Conservation (phyloP, 1,284 basidiomycete species). For the Exobasidium cylindrosporum region DNA sequence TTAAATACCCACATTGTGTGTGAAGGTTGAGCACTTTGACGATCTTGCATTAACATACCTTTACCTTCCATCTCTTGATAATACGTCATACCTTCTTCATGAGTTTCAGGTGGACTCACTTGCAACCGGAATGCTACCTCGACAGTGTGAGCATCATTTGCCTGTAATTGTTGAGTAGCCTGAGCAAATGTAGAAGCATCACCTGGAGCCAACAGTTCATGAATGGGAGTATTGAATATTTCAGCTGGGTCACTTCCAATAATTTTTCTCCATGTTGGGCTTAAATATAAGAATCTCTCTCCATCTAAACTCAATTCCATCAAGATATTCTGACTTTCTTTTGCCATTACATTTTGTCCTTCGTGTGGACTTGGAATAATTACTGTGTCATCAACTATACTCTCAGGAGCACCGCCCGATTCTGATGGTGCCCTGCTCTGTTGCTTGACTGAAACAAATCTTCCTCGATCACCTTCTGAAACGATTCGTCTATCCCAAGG, state of each 20-base stretch:
- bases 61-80: slow-evolving; percentile 93
- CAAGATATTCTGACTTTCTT: slow-evolving; percentile 59
- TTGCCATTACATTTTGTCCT: background rate
- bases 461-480: background rate
- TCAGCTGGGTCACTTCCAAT: slow-evolving; percentile 87
- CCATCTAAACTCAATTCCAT: slow-evolving; percentile 91
- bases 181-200: slow-evolving; percentile 83
- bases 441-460: background rate
- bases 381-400: background rate
- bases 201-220: slow-evolving; percentile 74
- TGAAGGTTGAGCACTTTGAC: slow-evolving; percentile 76
- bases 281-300: slow-evolving; percentile 81
- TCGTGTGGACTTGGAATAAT: background rate
- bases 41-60: slow-evolving; percentile 96
- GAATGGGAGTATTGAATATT: slow-evolving; percentile 75
- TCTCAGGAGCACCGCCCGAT: background rate
- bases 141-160: slow-evolving; percentile 90
- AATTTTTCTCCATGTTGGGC: slow-evolving; percentile 88
- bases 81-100: slow-evolving; percentile 55
- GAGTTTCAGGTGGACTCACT: slow-evolving; percentile 59
- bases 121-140: slow-evolving; percentile 85
- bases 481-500: slow-evolving; percentile 11
- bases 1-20: slow-evolving; percentile 99
- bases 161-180: slow-evolving; percentile 78
- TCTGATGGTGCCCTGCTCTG: background rate